A percentile compares a stretch with the other conserved stretches of the same genome.
Conservation (phyloP, 2,329 filamentous ascomycete genomes). For the Hypoxylon sp. region DNA sequence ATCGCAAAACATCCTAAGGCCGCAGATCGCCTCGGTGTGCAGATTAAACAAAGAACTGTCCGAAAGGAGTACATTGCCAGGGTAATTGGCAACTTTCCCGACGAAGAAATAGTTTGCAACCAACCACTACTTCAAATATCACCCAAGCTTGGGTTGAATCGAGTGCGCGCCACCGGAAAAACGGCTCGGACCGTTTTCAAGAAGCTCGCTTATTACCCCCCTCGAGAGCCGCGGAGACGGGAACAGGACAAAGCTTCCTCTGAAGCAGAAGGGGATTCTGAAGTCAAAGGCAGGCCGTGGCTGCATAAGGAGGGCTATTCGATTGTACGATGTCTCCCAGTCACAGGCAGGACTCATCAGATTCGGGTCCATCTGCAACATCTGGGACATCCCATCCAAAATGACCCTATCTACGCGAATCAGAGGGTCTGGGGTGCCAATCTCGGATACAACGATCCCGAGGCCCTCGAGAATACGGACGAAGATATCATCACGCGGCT, state of each 20-base stretch:
- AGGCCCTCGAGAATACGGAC: slow-evolving; percentile 79
- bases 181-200: slow-evolving; percentile 91
- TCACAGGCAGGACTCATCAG: slow-evolving; percentile 95
- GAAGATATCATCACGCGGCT: slow-evolving; percentile 90
- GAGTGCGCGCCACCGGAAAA: slow-evolving; percentile 94
- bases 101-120: slow-evolving; percentile 90
- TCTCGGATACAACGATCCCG: slow-evolving; percentile 75
- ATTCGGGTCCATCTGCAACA: slow-evolving; percentile 95
- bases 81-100: slow-evolving; percentile 91
- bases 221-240: slow-evolving; percentile 33
- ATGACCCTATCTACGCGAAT: slow-evolving; percentile 98
- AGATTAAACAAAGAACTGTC: slow-evolving; percentile 84
- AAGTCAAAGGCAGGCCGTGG: slow-evolving; percentile 56
- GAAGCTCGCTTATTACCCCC: slow-evolving; percentile 89
- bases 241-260: slow-evolving; percentile 23
- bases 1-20: slow-evolving; percentile 87
- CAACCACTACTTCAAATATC: slow-evolving; percentile 95
- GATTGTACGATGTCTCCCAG: slow-evolving; percentile 91
- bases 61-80: slow-evolving; percentile 96
- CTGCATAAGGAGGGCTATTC: slow-evolving; percentile 83
- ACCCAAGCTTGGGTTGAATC: slow-evolving; percentile 92
- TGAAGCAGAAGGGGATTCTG: slow-evolving; percentile 35
- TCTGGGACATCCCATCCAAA: slow-evolving; percentile 93
- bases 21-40: slow-evolving; percentile 79
- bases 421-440: slow-evolving; percentile 88